Evolutionary conservation across 306 rosid species (phyloP).

Genomic region (Coriaria nepalensis): DNA sequence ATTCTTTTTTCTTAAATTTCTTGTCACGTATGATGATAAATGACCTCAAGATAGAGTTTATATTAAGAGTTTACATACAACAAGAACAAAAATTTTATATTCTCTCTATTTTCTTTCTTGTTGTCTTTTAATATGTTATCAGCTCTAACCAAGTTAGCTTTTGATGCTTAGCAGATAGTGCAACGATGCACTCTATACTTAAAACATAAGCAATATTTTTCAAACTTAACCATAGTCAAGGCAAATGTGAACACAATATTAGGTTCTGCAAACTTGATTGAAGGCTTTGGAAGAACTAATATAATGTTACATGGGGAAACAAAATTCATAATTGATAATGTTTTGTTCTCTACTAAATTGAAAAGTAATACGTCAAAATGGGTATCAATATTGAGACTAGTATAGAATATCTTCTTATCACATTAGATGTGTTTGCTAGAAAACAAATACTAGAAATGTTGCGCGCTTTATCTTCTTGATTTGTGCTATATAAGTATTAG

Average conservation of each 20-base stretch:
- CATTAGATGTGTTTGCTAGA: too few species aligned
- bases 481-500: not conserved
- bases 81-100: too few species aligned
- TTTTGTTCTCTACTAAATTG: not conserved
- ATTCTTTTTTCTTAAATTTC: too few species aligned
- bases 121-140: too few species aligned
- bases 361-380: not conserved
- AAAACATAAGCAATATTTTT: not conserved
- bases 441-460: not conserved
- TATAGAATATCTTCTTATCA: not conserved
- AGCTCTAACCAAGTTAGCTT: too few species aligned
- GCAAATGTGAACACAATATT: conserved; percentile 1
- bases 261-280: conserved; percentile 2
- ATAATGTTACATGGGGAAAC: not conserved
- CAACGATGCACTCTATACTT: not conserved
- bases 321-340: not conserved
- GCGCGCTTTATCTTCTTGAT: not conserved
- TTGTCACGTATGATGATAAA: too few species aligned
- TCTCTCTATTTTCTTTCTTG: too few species aligned
- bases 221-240: not conserved
- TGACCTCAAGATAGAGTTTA: too few species aligned
- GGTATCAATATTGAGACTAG: not conserved
- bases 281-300: conserved; percentile 1
- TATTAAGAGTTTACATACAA: too few species aligned
- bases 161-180: not conserved